These are phyloP conservation scores for Clausena lansium DNA, from an alignment of 345 rosid genomes.

Conservation along the genomic window DNA sequence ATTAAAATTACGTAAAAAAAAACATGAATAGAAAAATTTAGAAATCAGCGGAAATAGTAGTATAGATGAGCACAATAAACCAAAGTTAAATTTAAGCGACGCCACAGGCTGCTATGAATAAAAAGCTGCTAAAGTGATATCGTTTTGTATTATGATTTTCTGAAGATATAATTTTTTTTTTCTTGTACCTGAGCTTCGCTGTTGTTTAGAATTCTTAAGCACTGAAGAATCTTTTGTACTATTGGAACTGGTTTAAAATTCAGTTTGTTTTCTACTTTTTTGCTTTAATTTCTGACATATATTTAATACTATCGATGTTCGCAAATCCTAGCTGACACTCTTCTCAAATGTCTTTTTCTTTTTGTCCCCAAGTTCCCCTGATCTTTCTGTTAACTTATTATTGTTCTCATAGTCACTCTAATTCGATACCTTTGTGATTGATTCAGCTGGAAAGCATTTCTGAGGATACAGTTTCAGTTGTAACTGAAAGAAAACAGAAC, in stretches of 20 bases:
- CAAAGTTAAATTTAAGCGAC: too few species aligned
- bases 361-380: background rate
- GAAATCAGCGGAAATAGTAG: too few species aligned
- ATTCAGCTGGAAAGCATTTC: slow-evolving; percentile 61
- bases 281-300: background rate
- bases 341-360: background rate
- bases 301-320: background rate
- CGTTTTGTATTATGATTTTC: background rate
- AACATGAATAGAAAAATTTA: too few species aligned
- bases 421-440: slow-evolving; percentile 10
- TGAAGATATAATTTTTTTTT: background rate
- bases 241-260: background rate
- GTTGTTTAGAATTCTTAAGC: background rate
- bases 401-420: slow-evolving; percentile 2
- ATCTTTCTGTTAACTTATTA: background rate
- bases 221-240: background rate
- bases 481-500: slow-evolving; percentile 32
- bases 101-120: too few species aligned
- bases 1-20: too few species aligned
- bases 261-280: background rate
- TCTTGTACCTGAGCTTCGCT: background rate
- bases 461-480: slow-evolving; percentile 44
- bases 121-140: background rate
- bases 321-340: background rate
- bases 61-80: too few species aligned